phyloP scores from a whole-genome alignment of 1,284 basidiomycete species.

The Laetiporus sulphureus region DNA sequence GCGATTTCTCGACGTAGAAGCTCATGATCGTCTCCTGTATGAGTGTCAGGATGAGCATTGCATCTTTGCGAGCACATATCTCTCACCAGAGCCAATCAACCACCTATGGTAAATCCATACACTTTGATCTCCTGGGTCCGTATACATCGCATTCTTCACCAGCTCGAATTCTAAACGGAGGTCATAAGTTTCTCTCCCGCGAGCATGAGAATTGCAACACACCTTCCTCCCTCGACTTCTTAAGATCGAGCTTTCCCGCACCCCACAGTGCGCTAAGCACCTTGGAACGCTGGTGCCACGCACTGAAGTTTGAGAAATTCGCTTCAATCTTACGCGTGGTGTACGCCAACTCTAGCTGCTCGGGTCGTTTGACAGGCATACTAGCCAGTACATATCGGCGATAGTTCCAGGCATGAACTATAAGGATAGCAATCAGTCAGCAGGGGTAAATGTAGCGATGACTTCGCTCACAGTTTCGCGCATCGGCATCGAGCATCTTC shows the following conservation, averaged over 20 bases:
- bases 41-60: neutral
- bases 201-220: constrained; percentile 15
- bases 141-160: constrained; percentile 92
- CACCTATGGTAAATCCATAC: constrained; percentile 99
- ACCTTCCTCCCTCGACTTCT: constrained; percentile 62
- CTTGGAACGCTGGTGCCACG: constrained; percentile 97
- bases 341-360: constrained; percentile 66
- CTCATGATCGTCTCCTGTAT: constrained; percentile 40
- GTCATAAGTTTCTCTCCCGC: neutral
- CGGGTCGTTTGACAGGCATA: constrained; percentile 51
- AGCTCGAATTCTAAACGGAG: constrained; percentile 75
- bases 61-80: neutral
- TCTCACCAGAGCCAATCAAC: constrained; percentile 77
- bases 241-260: constrained; percentile 41
- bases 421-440: neutral
- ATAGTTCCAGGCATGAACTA: constrained; percentile 93
- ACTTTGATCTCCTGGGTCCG: constrained; percentile 93
- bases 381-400: constrained; percentile 75
- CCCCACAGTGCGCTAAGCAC: constrained; percentile 69
- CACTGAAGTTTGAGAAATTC: constrained; percentile 97
- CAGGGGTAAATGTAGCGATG: too few relatives aligned
- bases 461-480: constrained; percentile 77
- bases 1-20: constrained; percentile 74
- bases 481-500: constrained; percentile 83
- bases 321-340: constrained; percentile 88